These are phyloP conservation scores for Pichia norvegensis DNA, from an alignment of 1,139 yeast species.

Conservation along the genomic window DNA sequence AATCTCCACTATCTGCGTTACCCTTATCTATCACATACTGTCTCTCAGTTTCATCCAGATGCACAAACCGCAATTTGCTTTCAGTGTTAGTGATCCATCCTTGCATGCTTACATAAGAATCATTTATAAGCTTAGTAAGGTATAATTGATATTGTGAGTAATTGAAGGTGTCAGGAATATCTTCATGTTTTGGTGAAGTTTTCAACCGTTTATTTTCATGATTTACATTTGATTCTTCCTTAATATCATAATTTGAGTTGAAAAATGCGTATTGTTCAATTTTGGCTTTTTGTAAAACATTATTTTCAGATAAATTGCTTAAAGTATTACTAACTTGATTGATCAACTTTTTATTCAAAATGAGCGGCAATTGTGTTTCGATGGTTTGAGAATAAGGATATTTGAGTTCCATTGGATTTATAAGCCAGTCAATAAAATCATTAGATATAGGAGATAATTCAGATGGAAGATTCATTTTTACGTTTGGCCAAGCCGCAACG, in stretches of 20 bases:
- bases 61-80: slow-evolving; percentile 28
- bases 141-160: slow-evolving; percentile 20
- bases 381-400: slow-evolving; percentile 8
- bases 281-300: slow-evolving; percentile 12
- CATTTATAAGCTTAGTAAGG: slow-evolving; percentile 18
- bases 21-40: slow-evolving; percentile 43
- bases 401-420: slow-evolving; percentile 4
- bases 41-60: slow-evolving; percentile 40
- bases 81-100: slow-evolving; percentile 26
- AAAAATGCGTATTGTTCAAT: slow-evolving; percentile 18
- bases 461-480: slow-evolving; percentile 5
- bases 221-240: slow-evolving; percentile 1
- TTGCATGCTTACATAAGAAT: slow-evolving; percentile 25
- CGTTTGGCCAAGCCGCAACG: slow-evolving; percentile 7
- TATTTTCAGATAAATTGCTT: slow-evolving; percentile 4
- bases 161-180: slow-evolving; percentile 11
- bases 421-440: slow-evolving; percentile 11
- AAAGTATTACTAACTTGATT: slow-evolving; percentile 3
- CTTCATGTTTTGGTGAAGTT: slow-evolving; percentile 3
- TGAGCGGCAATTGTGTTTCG: slow-evolving; percentile 11
- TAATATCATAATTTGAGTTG: slow-evolving; percentile 3
- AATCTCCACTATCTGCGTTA: slow-evolving; percentile 41
- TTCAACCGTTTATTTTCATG: slow-evolving; percentile 11
- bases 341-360: slow-evolving; percentile 15
- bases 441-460: slow-evolving; percentile 6